A percentile compares a stretch with the other conserved stretches of the same genome.
Conservation (phyloP, 345 rosid species). For the Salix purpurea region DNA sequence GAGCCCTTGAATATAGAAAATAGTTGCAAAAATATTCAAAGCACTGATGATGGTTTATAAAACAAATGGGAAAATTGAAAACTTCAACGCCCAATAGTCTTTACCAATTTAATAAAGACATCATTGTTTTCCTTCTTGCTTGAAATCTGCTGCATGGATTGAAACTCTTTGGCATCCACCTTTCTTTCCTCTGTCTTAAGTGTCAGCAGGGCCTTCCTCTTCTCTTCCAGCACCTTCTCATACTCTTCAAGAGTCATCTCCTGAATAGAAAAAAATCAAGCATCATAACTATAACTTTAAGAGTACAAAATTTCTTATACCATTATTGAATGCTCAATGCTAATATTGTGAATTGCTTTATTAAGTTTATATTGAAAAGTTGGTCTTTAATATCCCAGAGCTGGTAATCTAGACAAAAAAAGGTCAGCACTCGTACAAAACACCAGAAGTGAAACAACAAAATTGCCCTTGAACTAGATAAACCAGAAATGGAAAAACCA, state of each 20-base stretch:
- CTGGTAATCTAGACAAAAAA: not conserved
- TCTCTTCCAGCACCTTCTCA: conserved; percentile 51
- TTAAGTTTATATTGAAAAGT: not conserved
- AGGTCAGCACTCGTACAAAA: not conserved
- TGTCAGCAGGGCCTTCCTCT: conserved; percentile 52
- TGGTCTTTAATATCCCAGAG: not conserved
- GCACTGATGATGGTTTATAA: not conserved
- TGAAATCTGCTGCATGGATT: conserved; percentile 64
- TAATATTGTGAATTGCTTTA: not conserved
- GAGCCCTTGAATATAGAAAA: conserved; percentile 38
- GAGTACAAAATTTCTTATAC: not conserved
- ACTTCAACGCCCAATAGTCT: not conserved
- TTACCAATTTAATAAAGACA: conserved; percentile 55
- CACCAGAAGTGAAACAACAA: not conserved
- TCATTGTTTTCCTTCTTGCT: conserved; percentile 56
- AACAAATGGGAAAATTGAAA: not conserved
- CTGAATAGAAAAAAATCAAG: conserved; percentile 1
- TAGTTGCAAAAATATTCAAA: not conserved
- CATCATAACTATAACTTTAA: not conserved
- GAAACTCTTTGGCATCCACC: conserved; percentile 60
- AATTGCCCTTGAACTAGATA: not conserved
- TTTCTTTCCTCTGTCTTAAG: conserved; percentile 60
- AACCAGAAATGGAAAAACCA: not conserved
- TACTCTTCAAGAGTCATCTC: conserved; percentile 28
- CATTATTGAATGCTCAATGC: not conserved